These are phyloP conservation scores for Nicotiana tabacum DNA, from an alignment of 257 asterid genomes.

Conservation along the genomic window DNA sequence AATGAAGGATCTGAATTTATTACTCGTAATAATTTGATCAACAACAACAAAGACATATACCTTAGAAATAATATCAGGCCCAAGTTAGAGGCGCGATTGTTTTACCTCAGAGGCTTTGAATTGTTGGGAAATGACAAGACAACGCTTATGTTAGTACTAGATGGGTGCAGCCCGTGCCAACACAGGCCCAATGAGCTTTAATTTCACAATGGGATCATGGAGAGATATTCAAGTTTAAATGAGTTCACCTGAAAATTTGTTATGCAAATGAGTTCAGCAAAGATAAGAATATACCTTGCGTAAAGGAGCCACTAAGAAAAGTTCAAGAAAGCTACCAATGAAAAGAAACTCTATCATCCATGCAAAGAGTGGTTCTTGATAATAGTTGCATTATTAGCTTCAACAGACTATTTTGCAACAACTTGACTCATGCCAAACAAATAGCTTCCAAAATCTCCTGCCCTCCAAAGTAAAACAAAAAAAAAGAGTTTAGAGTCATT, in stretches of 20 bases:
- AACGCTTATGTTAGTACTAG: too few relatives aligned
- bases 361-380: conserved; percentile 61
- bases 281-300: conserved; percentile 53
- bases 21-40: too few relatives aligned
- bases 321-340: conserved; percentile 87
- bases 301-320: conserved; percentile 79
- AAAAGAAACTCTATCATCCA: conserved; percentile 93
- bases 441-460: conserved; percentile 96
- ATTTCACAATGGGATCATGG: too few relatives aligned
- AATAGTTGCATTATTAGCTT: conserved; percentile 33
- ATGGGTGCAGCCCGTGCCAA: too few relatives aligned
- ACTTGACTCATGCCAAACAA: conserved; percentile 81
- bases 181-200: too few relatives aligned
- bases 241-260: background rate
- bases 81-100: too few relatives aligned
- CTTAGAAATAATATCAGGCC: too few relatives aligned
- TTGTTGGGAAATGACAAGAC: too few relatives aligned
- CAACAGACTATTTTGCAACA: conserved; percentile 60
- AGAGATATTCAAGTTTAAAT: too few relatives aligned
- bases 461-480: conserved; percentile 12
- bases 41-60: too few relatives aligned
- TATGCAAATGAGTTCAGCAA: background rate
- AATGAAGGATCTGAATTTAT: too few relatives aligned
- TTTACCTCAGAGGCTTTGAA: too few relatives aligned
- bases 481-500: background rate